Evolutionary conservation across 805 yeast genomes (phyloP).

Genomic region (Sungouiella blattae): DNA sequence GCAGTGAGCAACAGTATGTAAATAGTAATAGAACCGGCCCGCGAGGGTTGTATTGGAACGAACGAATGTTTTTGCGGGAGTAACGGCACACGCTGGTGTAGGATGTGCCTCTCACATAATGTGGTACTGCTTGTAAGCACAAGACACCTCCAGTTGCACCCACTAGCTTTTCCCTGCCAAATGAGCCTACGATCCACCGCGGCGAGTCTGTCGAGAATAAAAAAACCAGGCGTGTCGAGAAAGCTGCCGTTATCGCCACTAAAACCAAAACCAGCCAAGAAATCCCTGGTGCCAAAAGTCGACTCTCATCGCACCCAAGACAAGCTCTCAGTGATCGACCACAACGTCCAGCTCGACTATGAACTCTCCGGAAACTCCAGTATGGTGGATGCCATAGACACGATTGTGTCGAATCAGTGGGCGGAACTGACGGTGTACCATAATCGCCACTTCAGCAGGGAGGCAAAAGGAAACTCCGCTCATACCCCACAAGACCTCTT

Average conservation of each 20-base stretch:
- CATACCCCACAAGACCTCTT: conserved; percentile 23
- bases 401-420: conserved; percentile 36
- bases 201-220: conserved; percentile 35
- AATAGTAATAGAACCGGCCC: conserved; percentile 2
- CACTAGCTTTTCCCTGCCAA: no score
- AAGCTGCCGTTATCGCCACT: conserved; percentile 25
- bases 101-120: no score
- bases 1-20: conserved; percentile 15
- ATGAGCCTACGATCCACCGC: conserved; percentile 33
- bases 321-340: conserved; percentile 22
- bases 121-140: no score
- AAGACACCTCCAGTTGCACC: no score
- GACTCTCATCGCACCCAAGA: neutral
- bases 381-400: conserved; percentile 28
- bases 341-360: conserved; percentile 39
- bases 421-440: conserved; percentile 31
- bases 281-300: no score
- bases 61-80: no score
- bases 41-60: no score
- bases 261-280: conserved; percentile 14
- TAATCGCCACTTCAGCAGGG: conserved; percentile 16
- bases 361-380: conserved; percentile 30
- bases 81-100: no score
- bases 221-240: conserved; percentile 18
- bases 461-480: conserved; percentile 7